A percentile compares a stretch with the other conserved stretches of the same genome.
Conservation (phyloP, 202 grass and related monocot genomes). For the Zoysia matrella region DNA sequence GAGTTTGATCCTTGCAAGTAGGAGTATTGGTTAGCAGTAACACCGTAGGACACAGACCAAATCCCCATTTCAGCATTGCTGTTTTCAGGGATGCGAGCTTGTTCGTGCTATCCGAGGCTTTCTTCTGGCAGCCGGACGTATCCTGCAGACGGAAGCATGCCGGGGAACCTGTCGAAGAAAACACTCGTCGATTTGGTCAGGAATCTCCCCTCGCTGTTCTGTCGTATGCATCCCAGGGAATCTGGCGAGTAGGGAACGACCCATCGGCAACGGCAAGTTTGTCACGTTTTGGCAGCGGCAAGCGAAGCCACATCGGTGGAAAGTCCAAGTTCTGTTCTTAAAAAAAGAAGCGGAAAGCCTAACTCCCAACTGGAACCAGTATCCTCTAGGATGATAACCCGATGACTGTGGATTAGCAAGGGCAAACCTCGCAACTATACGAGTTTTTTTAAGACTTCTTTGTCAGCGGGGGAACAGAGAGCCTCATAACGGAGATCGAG, state of each 20-base stretch:
- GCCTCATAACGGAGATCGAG: too few relatives aligned
- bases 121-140: not conserved
- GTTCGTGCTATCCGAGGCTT: not conserved
- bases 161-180: not conserved
- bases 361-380: too few relatives aligned
- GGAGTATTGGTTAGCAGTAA: not conserved
- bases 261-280: not conserved
- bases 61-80: not conserved
- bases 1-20: slow-evolving; percentile 30
- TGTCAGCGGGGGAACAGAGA: too few relatives aligned
- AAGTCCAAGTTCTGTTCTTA: not conserved
- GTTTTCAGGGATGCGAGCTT: not conserved
- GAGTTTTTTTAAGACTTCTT: too few relatives aligned
- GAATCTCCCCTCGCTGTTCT: not conserved
- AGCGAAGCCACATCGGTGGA: not conserved
- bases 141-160: not conserved
- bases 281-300: not conserved
- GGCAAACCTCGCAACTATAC: too few relatives aligned
- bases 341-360: too few relatives aligned
- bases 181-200: not conserved
- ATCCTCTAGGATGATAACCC: too few relatives aligned
- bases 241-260: not conserved
- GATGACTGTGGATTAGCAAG: too few relatives aligned
- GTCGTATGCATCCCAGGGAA: not conserved
- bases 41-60: not conserved